phyloP scores from a whole-genome alignment of 2,329 filamentous ascomycete species.

The Trichoderma oligosporum region DNA sequence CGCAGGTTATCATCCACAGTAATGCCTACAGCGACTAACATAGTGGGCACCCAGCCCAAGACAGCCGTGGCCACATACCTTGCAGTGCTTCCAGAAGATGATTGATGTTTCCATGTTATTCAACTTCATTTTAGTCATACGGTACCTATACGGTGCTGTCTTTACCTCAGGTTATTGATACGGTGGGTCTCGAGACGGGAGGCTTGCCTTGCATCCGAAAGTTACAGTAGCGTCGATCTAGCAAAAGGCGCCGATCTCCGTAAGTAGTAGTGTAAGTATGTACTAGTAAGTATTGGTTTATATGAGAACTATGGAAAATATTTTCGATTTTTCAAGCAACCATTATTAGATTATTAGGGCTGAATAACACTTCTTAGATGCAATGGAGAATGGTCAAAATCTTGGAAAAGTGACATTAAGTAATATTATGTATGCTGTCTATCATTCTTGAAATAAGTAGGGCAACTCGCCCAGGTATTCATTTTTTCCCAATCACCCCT shows the following conservation, averaged over 20 bases:
- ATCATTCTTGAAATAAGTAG: background rate
- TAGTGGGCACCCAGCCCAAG: background rate
- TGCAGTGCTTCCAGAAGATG: conserved; percentile 2
- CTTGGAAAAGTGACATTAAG: no score
- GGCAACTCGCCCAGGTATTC: background rate
- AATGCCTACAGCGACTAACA: background rate
- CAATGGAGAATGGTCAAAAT: background rate
- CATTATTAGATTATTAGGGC: background rate
- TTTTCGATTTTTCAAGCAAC: background rate
- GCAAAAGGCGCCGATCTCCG: background rate
- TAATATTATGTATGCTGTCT: background rate
- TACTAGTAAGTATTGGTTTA: background rate
- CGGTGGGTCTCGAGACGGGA: background rate
- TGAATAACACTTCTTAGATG: background rate
- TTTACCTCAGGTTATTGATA: no score
- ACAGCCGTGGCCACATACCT: background rate
- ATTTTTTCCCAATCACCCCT: background rate
- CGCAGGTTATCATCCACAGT: background rate
- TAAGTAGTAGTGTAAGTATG: background rate
- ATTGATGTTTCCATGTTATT: background rate
- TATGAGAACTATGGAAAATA: background rate
- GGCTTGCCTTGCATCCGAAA: background rate
- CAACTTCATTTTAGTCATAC: background rate
- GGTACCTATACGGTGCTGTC: no score
- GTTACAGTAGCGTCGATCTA: background rate